These are phyloP conservation scores for Capronia coronata DNA, from an alignment of 2,329 filamentous ascomycete genomes.

Conservation along the genomic window DNA sequence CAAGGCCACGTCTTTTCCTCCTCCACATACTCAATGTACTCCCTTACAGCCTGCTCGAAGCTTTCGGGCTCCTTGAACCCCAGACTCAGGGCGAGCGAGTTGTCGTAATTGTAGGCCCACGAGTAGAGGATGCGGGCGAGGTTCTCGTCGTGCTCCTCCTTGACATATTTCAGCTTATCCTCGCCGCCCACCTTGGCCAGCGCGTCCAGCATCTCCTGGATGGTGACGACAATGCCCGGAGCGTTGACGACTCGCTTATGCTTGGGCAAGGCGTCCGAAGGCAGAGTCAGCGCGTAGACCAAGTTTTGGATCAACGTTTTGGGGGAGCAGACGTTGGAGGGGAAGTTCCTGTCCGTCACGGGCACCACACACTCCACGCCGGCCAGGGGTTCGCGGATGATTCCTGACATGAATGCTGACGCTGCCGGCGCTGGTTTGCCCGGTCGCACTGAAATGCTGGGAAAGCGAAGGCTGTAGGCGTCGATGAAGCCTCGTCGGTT, in stretches of 20 bases:
- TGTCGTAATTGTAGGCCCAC: conserved; percentile 53
- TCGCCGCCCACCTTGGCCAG: conserved; percentile 50
- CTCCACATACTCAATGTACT: conserved; percentile 44
- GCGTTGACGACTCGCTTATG: conserved; percentile 52
- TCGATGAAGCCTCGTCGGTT: conserved; percentile 54
- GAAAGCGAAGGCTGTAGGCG: conserved; percentile 53
- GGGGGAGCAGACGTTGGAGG: conserved; percentile 51
- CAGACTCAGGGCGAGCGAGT: conserved; percentile 44
- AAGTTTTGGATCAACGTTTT: conserved; percentile 50
- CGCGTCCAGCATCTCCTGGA: conserved; percentile 52
- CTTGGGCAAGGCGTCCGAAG: conserved; percentile 36
- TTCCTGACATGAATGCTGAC: conserved; percentile 58
- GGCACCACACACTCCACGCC: conserved; percentile 49
- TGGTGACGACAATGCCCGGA: conserved; percentile 49
- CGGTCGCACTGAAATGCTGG: conserved; percentile 56
- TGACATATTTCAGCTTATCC: conserved; percentile 46
- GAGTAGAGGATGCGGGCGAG: conserved; percentile 50
- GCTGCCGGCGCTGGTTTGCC: conserved; percentile 56
- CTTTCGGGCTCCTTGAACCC: conserved; percentile 49
- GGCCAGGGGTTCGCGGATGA: conserved; percentile 57
- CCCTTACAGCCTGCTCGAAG: conserved; percentile 51
- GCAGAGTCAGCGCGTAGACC: conserved; percentile 43
- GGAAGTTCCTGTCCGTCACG: conserved; percentile 46
- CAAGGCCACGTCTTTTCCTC: conserved; percentile 19
- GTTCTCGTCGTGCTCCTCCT: conserved; percentile 46